These are phyloP conservation scores for Neonectria neomacrospora DNA, from an alignment of 2,329 filamentous ascomycete species.

Conservation along the genomic window DNA sequence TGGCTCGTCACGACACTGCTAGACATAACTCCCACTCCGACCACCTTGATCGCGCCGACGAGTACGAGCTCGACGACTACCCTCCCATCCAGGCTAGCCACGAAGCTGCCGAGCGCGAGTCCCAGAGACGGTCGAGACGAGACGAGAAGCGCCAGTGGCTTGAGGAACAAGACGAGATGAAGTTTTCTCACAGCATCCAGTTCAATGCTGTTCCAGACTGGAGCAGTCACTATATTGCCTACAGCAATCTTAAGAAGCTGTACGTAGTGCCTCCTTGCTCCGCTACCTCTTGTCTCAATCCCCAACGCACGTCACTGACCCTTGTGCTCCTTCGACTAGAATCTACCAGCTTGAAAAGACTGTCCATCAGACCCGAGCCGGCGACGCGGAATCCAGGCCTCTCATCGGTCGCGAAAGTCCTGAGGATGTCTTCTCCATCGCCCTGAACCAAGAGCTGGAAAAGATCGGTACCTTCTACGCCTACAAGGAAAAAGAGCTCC, in stretches of 20 bases:
- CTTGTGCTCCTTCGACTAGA: constrained; percentile 60
- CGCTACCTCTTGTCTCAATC: not conserved
- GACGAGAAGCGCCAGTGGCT: constrained; percentile 75
- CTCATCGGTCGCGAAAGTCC: constrained; percentile 80
- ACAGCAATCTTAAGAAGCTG: constrained; percentile 99
- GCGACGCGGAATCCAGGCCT: constrained; percentile 86
- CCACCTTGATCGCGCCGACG: constrained; percentile 17
- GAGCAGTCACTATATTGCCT: constrained; percentile 97
- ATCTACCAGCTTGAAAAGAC: constrained; percentile 96
- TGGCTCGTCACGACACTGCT: constrained; percentile 22
- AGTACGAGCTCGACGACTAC: constrained; percentile 58
- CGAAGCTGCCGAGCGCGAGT: constrained; percentile 47
- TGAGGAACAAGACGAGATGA: constrained; percentile 87
- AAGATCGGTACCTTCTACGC: constrained; percentile 94
- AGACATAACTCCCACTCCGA: constrained; percentile 7
- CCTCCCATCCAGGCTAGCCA: constrained; percentile 45
- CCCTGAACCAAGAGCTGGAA: constrained; percentile 89
- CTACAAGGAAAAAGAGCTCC: constrained; percentile 88
- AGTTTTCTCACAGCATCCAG: constrained; percentile 99
- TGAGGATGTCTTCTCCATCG: constrained; percentile 82
- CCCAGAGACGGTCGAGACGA: constrained; percentile 57
- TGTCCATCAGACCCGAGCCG: constrained; percentile 69
- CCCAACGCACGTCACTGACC: constrained; percentile 14
- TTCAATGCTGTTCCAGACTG: constrained; percentile 99
- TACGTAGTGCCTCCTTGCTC: constrained; percentile 58